These are phyloP conservation scores for Trichocladium antarcticum DNA, from an alignment of 495 filamentous ascomycete genomes.

Conservation along the genomic window DNA sequence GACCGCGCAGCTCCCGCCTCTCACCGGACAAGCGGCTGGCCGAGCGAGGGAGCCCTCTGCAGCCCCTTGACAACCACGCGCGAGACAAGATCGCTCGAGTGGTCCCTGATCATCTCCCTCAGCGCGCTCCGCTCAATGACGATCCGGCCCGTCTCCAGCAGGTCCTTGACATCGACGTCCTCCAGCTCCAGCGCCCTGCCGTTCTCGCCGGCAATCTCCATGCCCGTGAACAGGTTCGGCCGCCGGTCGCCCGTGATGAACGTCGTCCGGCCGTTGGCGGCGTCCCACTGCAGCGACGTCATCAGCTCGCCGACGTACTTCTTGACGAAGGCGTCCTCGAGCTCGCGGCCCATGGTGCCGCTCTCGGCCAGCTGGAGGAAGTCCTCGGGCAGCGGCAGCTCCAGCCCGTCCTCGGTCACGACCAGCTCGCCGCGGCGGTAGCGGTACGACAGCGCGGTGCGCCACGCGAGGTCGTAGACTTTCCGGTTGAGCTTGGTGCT, in stretches of 20 bases:
- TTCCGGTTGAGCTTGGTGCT: conserved; percentile 70
- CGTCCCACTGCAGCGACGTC: conserved; percentile 59
- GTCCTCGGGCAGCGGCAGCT: conserved; percentile 42
- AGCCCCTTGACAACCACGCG: conserved; percentile 28
- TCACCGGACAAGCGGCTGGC: conserved; percentile 12
- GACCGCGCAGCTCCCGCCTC: not conserved
- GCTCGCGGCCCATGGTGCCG: conserved; percentile 21
- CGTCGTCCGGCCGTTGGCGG: conserved; percentile 56
- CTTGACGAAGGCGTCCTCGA: conserved; percentile 39
- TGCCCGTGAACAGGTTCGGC: conserved; percentile 44
- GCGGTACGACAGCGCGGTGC: conserved; percentile 84
- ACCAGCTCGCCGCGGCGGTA: conserved; percentile 78
- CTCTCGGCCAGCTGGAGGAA: conserved; percentile 28
- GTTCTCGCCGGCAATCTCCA: conserved; percentile 50
- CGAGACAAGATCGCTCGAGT: conserved; percentile 60
- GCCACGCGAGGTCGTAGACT: conserved; percentile 92
- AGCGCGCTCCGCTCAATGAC: conserved; percentile 79
- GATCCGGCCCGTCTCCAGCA: conserved; percentile 71
- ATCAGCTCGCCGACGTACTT: conserved; percentile 56
- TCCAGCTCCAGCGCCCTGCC: conserved; percentile 54
- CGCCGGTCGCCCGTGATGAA: conserved; percentile 55
- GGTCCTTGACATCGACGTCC: conserved; percentile 89
- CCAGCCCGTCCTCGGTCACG: conserved; percentile 62
- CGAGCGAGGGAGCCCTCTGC: conserved; percentile 12
- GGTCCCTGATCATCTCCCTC: conserved; percentile 57